A percentile compares a stretch with the other conserved stretches of the same genome.
Conservation (phyloP, 768 basidiomycete genomes). For the Gymnopilus dilepis region DNA sequence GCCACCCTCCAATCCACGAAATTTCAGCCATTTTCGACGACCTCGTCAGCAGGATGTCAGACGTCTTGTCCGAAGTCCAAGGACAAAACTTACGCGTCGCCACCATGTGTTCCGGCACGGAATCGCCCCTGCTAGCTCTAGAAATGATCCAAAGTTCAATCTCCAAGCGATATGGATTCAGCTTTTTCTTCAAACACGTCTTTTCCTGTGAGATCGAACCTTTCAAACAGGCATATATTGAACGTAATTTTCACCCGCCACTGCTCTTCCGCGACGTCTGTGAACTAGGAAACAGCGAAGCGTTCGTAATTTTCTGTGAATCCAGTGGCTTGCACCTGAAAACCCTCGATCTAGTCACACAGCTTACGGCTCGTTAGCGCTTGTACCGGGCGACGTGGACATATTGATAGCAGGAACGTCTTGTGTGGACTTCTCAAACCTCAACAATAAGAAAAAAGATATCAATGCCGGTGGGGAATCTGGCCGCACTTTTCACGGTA, state of each 20-base stretch:
- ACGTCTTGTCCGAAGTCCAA: conserved; percentile 69
- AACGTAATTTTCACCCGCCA: conserved; percentile 93
- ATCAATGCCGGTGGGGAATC: conserved; percentile 92
- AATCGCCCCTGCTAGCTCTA: conserved; percentile 90
- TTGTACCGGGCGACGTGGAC: conserved; percentile 91
- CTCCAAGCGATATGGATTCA: conserved; percentile 64
- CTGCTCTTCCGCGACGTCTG: conserved; percentile 93
- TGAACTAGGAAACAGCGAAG: conserved; percentile 78
- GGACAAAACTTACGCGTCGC: conserved; percentile 91
- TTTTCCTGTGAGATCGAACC: conserved; percentile 98
- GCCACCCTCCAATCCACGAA: conserved; percentile 78
- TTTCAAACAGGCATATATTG: conserved; percentile 97
- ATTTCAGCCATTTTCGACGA: conserved; percentile 77
- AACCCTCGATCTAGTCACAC: conserved; percentile 65
- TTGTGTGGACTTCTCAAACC: conserved; percentile 94
- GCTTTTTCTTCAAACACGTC: conserved; percentile 84
- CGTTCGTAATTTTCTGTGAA: conserved; percentile 54
- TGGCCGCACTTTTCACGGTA: conserved; percentile 91
- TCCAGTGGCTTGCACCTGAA: not conserved
- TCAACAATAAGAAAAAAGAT: conserved; percentile 91
- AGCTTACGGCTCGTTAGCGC: conserved; percentile 85
- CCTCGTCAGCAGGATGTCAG: conserved; percentile 66
- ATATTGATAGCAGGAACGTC: conserved; percentile 93
- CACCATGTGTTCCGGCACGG: conserved; percentile 98
- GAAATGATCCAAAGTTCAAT: conserved; percentile 82